phyloP scores from a whole-genome alignment of 495 filamentous ascomycete species.

The Hyaloscypha variabilis region DNA sequence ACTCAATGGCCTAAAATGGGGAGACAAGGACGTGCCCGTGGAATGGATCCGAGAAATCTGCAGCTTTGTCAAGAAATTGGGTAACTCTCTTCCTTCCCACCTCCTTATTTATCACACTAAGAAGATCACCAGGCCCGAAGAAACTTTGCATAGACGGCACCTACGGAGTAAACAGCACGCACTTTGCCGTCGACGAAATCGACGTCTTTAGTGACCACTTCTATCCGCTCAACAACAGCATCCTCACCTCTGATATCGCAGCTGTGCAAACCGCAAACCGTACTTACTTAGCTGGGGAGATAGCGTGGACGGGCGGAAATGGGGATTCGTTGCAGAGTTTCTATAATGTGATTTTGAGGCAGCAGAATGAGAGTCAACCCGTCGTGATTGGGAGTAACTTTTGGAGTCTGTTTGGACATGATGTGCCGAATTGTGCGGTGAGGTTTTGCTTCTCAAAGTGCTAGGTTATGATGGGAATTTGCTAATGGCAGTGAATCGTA shows the following conservation, averaged over 20 bases:
- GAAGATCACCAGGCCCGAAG: constrained; percentile 35
- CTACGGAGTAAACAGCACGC: constrained; percentile 55
- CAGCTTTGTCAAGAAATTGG: constrained; percentile 49
- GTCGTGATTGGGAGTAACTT: constrained; percentile 48
- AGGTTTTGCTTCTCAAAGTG: constrained; percentile 18
- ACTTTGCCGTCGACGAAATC: constrained; percentile 47
- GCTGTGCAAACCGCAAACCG: constrained; percentile 43
- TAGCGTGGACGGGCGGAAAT: constrained; percentile 48
- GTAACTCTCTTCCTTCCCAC: background rate
- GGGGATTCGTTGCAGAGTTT: constrained; percentile 43
- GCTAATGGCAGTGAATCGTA: constrained; percentile 6
- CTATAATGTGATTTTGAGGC: constrained; percentile 46
- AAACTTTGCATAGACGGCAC: constrained; percentile 58
- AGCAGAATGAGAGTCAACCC: constrained; percentile 26
- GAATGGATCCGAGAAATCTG: constrained; percentile 53
- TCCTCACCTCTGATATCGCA: constrained; percentile 45
- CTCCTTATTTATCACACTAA: background rate
- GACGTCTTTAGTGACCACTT: constrained; percentile 58
- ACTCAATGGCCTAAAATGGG: constrained; percentile 49
- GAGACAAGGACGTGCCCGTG: constrained; percentile 51
- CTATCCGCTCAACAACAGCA: constrained; percentile 49
- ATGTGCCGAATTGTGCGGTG: constrained; percentile 51
- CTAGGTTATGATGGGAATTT: background rate
- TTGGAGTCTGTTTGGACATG: constrained; percentile 55
- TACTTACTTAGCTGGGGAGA: constrained; percentile 54